Evolutionary conservation across 2,329 filamentous ascomycete genomes (phyloP).

Genomic region (Ploettnerulaceae sp.): DNA sequence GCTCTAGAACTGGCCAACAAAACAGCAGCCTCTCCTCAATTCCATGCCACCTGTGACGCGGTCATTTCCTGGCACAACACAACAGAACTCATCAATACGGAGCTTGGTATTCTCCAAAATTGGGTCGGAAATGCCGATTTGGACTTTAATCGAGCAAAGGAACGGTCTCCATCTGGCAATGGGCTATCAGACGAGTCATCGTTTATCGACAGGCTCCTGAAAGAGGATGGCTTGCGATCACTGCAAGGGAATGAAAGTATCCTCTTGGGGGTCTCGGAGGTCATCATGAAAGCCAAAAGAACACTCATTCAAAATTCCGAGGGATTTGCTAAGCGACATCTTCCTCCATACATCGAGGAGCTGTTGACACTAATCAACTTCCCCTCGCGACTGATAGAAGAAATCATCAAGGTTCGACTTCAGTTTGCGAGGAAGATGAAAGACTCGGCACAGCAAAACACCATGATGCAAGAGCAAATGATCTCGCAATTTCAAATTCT

Average conservation of each 20-base stretch:
- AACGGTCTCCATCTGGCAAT: constrained; percentile 61
- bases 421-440: constrained; percentile 94
- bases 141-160: constrained; percentile 76
- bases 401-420: constrained; percentile 88
- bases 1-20: constrained; percentile 72
- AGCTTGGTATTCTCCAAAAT: constrained; percentile 82
- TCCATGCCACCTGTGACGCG: constrained; percentile 77
- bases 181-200: constrained; percentile 85
- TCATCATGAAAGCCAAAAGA: constrained; percentile 89
- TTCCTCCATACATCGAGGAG: constrained; percentile 95
- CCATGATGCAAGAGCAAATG: constrained; percentile 96
- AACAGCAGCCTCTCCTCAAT: constrained; percentile 68
- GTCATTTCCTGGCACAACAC: constrained; percentile 97
- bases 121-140: constrained; percentile 97
- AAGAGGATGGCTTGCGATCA: constrained; percentile 90
- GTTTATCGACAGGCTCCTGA: constrained; percentile 90
- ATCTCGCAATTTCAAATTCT: constrained; percentile 94
- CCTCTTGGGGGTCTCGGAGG: constrained; percentile 73
- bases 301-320: constrained; percentile 84
- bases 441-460: constrained; percentile 85
- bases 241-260: constrained; percentile 85
- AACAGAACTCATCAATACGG: constrained; percentile 90
- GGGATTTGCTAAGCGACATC: constrained; percentile 79
- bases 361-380: constrained; percentile 95
- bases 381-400: constrained; percentile 89